These are phyloP conservation scores for Apophysomyces variabilis DNA, from an alignment of 371 early-diverging fungal species.

Conservation along the genomic window DNA sequence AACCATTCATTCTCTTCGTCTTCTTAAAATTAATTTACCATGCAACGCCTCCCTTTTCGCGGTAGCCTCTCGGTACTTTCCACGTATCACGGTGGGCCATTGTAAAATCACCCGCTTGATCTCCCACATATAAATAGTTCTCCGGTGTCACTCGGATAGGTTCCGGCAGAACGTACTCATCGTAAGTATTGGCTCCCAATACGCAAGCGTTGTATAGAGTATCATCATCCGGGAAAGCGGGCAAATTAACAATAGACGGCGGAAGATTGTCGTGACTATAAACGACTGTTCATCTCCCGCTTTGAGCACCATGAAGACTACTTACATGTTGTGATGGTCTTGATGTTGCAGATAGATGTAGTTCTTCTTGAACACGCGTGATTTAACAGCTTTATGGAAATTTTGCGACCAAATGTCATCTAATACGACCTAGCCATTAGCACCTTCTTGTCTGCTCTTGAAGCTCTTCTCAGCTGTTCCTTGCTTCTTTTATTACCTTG, in stretches of 20 bases:
- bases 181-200: conserved; percentile 41
- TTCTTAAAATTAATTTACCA: conserved; percentile 29
- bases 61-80: conserved; percentile 42
- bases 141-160: conserved; percentile 29
- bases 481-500: conserved; percentile 39
- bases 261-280: conserved; percentile 43
- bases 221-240: conserved; percentile 43
- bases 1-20: too few species aligned
- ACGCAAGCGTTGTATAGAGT: conserved; percentile 40
- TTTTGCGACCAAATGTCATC: conserved; percentile 57
- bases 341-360: conserved; percentile 48
- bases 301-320: background rate
- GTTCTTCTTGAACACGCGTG: conserved; percentile 38
- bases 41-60: conserved; percentile 49
- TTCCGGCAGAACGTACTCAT: conserved; percentile 32
- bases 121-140: conserved; percentile 32
- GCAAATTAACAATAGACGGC: conserved; percentile 43
- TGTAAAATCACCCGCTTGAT: conserved; percentile 54
- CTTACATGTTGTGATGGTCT: conserved; percentile 47
- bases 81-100: conserved; percentile 54
- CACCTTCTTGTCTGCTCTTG: background rate
- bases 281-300: background rate
- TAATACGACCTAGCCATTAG: conserved; percentile 6
- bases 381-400: conserved; percentile 52
- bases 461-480: background rate